Evolutionary conservation across 2,329 filamentous ascomycete species (phyloP), one percentile per base, ranked within the genome.

Genomic region (Didymella lethalis): DNA sequence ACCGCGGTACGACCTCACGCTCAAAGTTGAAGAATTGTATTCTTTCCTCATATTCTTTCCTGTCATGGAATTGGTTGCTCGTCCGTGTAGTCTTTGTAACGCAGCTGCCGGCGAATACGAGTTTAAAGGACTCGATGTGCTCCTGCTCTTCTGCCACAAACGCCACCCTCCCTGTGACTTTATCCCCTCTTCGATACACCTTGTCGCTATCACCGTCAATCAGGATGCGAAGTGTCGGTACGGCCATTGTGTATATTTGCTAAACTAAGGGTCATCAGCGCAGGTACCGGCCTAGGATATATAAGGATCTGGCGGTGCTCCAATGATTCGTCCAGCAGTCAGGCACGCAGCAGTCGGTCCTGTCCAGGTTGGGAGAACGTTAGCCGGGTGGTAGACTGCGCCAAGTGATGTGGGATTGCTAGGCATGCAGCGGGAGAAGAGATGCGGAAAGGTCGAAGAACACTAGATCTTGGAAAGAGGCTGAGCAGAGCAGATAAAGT

Each of bases 111-210:
- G 63, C 63, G 54, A 77, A 76, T 23, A 66, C 58, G 29, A 77
- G 32, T 34, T 66, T 71, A 48, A 77, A 55, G 1, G 65, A 68
- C 25, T 67, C 67, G 46, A 77, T 59, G 6, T 70, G 48, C 40
- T 68, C 64, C 57, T 75, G 56, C 51, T 72, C 64, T 61, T 71
- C 68, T 10, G 70, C 49, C 29, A 67, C 60, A 23, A 75, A 61
- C n/a, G 66, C 60, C 28, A 75, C 64, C 61, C 67, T 74, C 50
- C 75, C 75, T 43, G 67, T 75, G 44, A 77, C 71, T 46, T 66
- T 69, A 18, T 77, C 73, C 36, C 74, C 74, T 53, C 64, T 66
- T 52, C 66, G 64, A 51, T 75, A 76, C 11, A 70, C 48, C 36
- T 64, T 67, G 44, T 65, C 65, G 44, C 58, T 64, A 54, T 75